Conservation (phyloP, 1,139 yeast species). For the Debaryomyces nepalensis region DNA sequence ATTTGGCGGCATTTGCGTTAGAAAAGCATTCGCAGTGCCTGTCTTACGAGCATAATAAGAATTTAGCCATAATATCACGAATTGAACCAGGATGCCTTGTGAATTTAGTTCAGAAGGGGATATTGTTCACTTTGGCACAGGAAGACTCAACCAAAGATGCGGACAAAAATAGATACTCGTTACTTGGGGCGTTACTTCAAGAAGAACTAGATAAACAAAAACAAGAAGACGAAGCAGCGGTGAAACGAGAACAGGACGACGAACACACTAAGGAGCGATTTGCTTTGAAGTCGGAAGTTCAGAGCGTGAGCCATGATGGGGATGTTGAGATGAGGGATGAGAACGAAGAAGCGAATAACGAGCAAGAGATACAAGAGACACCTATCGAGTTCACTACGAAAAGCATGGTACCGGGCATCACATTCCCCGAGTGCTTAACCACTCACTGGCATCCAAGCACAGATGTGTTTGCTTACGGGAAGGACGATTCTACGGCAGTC, state of each 20-base stretch:
- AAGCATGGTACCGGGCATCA: slow-evolving; percentile 25
- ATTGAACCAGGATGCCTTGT: slow-evolving; percentile 74
- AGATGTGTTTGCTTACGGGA: slow-evolving; percentile 45
- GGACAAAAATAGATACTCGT: slow-evolving; percentile 26
- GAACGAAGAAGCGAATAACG: slow-evolving; percentile 23
- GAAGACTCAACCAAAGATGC: slow-evolving; percentile 25
- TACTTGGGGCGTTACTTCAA: slow-evolving; percentile 37
- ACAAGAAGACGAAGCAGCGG: slow-evolving; percentile 15
- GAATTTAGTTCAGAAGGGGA: slow-evolving; percentile 82
- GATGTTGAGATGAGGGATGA: slow-evolving; percentile 24
- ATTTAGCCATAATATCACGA: slow-evolving; percentile 52
- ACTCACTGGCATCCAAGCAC: slow-evolving; percentile 47
- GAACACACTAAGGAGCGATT: slow-evolving; percentile 16
- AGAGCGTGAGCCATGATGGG: slow-evolving; percentile 6
- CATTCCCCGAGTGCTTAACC: slow-evolving; percentile 35
- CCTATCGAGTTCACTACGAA: slow-evolving; percentile 27
- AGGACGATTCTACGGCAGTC: slow-evolving; percentile 38
- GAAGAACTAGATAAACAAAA: slow-evolving; percentile 22
- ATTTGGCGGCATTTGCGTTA: slow-evolving; percentile 79
- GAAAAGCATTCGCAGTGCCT: slow-evolving; percentile 74
- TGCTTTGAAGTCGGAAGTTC: slow-evolving; percentile 24
- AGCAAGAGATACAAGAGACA: slow-evolving; percentile 9
- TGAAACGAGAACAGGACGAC: slow-evolving; percentile 4
- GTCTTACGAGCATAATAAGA: slow-evolving; percentile 54
- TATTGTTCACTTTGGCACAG: slow-evolving; percentile 59